Evolutionary conservation across 306 rosid species (phyloP).

Genomic region (Malus fusca): DNA sequence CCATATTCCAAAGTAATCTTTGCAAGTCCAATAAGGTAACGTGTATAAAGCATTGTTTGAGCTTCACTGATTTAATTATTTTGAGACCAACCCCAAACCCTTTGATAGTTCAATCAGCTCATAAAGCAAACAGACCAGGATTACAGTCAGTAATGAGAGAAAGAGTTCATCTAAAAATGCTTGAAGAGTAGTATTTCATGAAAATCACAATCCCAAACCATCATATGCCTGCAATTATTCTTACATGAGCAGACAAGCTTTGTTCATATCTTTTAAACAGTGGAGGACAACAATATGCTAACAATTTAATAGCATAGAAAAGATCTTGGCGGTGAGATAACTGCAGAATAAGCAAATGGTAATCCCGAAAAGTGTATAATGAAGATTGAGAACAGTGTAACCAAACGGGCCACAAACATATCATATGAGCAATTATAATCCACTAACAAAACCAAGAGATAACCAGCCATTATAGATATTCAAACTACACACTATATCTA

Average conservation of each 20-base stretch:
- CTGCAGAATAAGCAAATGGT: not conserved
- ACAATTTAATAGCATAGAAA: not conserved
- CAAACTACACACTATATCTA: not conserved
- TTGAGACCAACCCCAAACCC: not conserved
- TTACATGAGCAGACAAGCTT: not conserved
- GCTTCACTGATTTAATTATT: not conserved
- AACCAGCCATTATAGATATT: not conserved
- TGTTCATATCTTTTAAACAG: not conserved
- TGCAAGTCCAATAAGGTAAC: not conserved
- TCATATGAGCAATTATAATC: not conserved
- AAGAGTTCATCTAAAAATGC: not conserved
- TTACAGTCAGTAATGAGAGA: not conserved
- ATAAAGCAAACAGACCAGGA: not conserved
- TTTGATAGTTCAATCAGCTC: not conserved
- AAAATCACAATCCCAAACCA: not conserved
- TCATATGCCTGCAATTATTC: not conserved
- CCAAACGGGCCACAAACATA: not conserved
- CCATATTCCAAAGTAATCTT: not conserved
- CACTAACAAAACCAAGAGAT: not conserved
- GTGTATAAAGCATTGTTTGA: not conserved
- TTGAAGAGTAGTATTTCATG: not conserved
- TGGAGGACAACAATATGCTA: not conserved
- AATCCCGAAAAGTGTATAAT: not conserved
- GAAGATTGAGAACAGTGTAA: not conserved
- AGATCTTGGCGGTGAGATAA: not conserved